Base-by-base conservation (phyloP, 2,329 filamentous ascomycete genomes). In the Hortaea werneckii region DNA sequence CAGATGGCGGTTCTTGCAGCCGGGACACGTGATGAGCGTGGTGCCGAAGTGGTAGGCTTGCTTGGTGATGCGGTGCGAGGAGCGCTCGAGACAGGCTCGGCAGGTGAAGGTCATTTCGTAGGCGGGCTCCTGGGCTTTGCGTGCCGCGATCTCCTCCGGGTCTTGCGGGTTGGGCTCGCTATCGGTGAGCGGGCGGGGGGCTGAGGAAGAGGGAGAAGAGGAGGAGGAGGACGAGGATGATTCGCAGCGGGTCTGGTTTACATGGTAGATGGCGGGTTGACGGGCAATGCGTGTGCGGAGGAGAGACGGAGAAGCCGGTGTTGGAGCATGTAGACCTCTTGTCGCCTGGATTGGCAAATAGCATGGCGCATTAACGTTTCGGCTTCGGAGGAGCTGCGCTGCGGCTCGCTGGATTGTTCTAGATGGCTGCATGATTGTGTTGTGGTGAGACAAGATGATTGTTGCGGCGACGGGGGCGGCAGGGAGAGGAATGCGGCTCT, bases 21-120 rank as follows among this genome's bases (percentile, higher is more conserved):
- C 72, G 0, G 92, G 90, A 63, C 92, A 98, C 30, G 83, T 83
- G 53, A 96, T 89, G 47, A 98, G 73, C 4, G 92, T 83, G 1
- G 87, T 90, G 32, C 92, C 92, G 52, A 82, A 75, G 67, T 96
- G 89, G 64, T 98, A 98, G 29, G 87, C 92, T 62, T 96, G 92
- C 67, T 96, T 95, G 29, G 87, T 87, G 57, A 98, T 74, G 42
- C 77, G 77, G 68, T 98, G 94, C 9, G 80, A 76, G n/a, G 87
- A 94, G 47, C 89, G 83, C 32, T 77, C 71, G 40, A 75, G 72
- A 69, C 92, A 98, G 45, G 61, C 59, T 48, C 85, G 82, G 76
- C 92, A 98, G 55, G 92, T 98, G 65, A 98, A 95, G 42, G 82
- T 85, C 53, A 98, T 75, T 56, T 87, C 77, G 68, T 96, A 98